Percentiles rank a stretch among this genome's conserved stretches.
These are phyloP conservation scores for Sporothrix luriei DNA, from an alignment of 2,329 filamentous ascomycete genomes.

Conservation along the genomic window DNA sequence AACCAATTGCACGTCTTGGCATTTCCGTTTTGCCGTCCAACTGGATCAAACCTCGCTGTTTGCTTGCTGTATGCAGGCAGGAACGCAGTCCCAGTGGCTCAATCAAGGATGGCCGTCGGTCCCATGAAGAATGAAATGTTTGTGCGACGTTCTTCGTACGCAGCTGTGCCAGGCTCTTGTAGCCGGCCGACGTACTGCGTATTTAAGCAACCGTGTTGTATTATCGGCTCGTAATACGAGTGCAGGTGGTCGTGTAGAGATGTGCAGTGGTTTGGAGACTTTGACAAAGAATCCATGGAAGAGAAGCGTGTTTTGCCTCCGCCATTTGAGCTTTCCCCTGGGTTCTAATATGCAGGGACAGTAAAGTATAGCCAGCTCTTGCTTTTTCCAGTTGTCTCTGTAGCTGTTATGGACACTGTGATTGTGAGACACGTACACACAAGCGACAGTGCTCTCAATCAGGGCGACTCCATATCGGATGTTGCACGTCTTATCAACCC, in stretches of 20 bases:
- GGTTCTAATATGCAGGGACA: neutral
- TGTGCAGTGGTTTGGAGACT: no score
- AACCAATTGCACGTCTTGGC: slow-evolving; percentile 17
- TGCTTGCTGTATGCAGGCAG: no score
- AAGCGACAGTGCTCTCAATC: neutral
- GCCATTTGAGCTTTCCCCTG: neutral
- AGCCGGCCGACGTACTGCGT: no score
- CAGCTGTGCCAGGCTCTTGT: neutral
- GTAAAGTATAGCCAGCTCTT: neutral
- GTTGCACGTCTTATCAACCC: no score
- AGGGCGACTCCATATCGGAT: neutral
- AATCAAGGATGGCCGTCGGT: neutral
- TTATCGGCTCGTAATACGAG: no score
- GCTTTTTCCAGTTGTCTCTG: neutral
- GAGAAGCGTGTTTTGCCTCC: neutral
- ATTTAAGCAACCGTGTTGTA: no score
- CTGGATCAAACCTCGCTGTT: neutral
- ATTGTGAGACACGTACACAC: no score
- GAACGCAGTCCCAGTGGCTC: neutral
- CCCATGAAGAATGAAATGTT: neutral
- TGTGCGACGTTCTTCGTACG: neutral
- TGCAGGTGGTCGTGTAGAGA: no score
- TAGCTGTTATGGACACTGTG: no score
- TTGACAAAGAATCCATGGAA: neutral
- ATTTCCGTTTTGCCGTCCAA: neutral